Base-by-base conservation (phyloP, 345 rosid species). In the Ceriops tagal region DNA sequence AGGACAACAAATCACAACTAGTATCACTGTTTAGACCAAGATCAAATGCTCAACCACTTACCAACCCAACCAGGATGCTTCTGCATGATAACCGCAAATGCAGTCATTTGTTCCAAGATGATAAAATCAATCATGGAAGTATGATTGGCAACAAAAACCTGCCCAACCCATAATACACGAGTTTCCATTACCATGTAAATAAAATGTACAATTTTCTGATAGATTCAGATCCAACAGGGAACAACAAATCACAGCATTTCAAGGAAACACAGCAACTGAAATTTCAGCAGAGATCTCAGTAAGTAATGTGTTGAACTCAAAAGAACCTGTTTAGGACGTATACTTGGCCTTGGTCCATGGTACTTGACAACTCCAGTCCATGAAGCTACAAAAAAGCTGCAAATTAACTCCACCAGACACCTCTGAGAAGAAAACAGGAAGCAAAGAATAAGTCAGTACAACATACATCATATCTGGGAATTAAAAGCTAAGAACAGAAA, bases 41-140 rank as follows among this genome's bases (percentile, higher is more conserved):
- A 5, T 62, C 22, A 28, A 68, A 64, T 43, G 19, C 39, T 31
- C 32, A 37, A 43, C 64, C 47, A 84, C 99, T 85, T 78, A 89
- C 99, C 99, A 85, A 92, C 98, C 99, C 99, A 96, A 69, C 99
- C 99, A 79, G 99, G 99, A 85, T 96, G 99, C 77, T 96, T 96
- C 78, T 96, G 99, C 99, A 96, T 92, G 62, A 96, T 96, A 71
- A 92, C 97, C 67, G 99, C 92, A 77, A 96, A 92, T 73, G 98
- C 93, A 31, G 95, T 92, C 98, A 96, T 90, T 82, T 96, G 98
- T 77, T 92, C 99, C 68, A 92, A 73, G 86, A 96, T 49, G 72
- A 96, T 81, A 81, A 96, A 96, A 85, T 96, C 99, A 65, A 96
- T 96, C 99, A 96, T 92, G 69, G 99, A 96, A 73, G 99, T 96